A percentile compares a stretch with the other conserved stretches of the same genome.
Evolutionary conservation across 2,329 filamentous ascomycete species (phyloP).

Genomic region (Cordyceps fumosorosea): DNA sequence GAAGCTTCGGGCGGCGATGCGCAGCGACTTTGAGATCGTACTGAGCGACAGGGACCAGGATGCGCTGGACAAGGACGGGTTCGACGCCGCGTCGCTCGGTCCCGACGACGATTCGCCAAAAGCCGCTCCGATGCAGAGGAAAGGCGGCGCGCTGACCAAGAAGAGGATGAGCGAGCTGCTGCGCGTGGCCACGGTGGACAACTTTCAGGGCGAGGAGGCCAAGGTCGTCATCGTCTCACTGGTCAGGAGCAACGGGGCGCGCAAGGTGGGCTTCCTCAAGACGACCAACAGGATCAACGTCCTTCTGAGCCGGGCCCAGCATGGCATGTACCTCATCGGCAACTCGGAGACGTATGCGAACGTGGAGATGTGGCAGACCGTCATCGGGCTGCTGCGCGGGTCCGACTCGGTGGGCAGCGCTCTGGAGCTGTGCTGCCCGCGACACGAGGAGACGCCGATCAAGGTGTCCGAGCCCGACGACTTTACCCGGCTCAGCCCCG

Average conservation of each 20-base stretch:
- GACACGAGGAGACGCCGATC: constrained; percentile 48
- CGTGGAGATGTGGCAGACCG: constrained; percentile 47
- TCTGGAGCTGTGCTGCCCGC: constrained; percentile 51
- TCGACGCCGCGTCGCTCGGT: constrained; percentile 20
- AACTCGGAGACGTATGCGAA: constrained; percentile 50
- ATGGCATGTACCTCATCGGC: constrained; percentile 65
- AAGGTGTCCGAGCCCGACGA: constrained; percentile 45
- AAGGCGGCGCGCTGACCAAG: constrained; percentile 30
- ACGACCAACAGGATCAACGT: constrained; percentile 65
- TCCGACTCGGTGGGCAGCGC: constrained; percentile 39
- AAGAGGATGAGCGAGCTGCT: constrained; percentile 32
- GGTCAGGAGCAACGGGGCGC: constrained; percentile 58
- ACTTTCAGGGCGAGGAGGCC: constrained; percentile 72
- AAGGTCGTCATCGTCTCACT: constrained; percentile 65
- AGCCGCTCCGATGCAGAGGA: constrained; percentile 26
- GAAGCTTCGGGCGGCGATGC: constrained; percentile 40
- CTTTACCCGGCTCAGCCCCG: constrained; percentile 48
- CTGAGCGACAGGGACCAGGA: constrained; percentile 57
- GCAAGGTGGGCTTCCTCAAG: constrained; percentile 57
- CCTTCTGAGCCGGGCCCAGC: constrained; percentile 55
- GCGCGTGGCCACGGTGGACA: constrained; percentile 59
- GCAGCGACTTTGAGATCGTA: constrained; percentile 50
- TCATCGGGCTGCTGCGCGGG: constrained; percentile 19
- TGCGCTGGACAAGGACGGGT: constrained; percentile 34
- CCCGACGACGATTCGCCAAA: constrained; percentile 17